Evolutionary conservation across 1,284 basidiomycete species (phyloP), one percentile per base, ranked within the genome.

Genomic region (Cryptococcus hybrid): DNA sequence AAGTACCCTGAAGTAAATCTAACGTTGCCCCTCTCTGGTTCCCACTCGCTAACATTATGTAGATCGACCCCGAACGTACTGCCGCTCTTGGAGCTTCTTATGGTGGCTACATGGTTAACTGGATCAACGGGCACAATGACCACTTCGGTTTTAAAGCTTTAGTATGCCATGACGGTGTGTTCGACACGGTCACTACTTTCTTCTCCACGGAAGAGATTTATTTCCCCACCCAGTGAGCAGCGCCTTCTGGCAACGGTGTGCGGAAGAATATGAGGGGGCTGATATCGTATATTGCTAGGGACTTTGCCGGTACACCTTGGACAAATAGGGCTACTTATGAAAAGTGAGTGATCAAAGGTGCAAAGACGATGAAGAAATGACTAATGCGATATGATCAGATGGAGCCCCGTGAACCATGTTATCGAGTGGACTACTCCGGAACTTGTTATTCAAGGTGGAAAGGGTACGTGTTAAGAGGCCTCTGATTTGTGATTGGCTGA

Each of bases 41-140:
- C 30, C 3, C 30, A 30, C 0, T 68, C 90, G 87, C 87, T 95
- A 62, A 30, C 30, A 30, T 30, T 30, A 30, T 4, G 30, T 30
- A 30, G 30, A 30, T 30, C 30, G 89, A 96, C 75, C 65, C 83
- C 1, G 85, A 89, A 55, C 83, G 90, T 5, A 87, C 89, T 4
- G 90, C 88, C 3, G 90, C 87, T 39, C 66, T 77, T 1, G 79
- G 79, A 8, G 79, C 75, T 0, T 70, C 66, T 6, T 81, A 78
- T 56, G 80, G 80, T 39, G 80, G 79, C 5, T 78, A 75, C 66
- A 78, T 78, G 74, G 62, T 74, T 48, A 95, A 92, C 75, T 96
- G 90, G 90, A 92, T 95, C 60, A 89, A 93, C 76, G 90, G 92
- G 0, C 90, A 95, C 75, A 91, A 92, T 12, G 88, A 92, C 60